Base-by-base conservation (phyloP, 164 flowering plant species). In the Vitis labrusca region DNA sequence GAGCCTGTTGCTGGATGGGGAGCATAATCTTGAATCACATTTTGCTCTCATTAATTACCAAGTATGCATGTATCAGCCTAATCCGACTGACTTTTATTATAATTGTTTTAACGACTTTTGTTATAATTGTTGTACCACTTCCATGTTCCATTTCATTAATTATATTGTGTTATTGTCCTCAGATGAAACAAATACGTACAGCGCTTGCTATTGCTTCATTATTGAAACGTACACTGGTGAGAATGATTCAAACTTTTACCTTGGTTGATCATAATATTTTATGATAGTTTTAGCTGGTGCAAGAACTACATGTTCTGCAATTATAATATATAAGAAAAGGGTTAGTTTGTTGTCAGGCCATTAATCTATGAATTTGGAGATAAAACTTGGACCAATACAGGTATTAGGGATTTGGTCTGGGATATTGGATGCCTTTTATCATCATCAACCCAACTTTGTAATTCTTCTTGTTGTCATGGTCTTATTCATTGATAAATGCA, bases 191-290 rank as follows among this genome's bases (percentile, higher is more conserved):
- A 80, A 93, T 96, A 77, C 84, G 98, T 78, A 82, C 86, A 37
- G 99, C 99, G 4, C 93, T 96, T 56, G 98, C 98, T 53, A 80
- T 96, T 72, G 91, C 98, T 69, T 89, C 90, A 23, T 59, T 96
- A 76, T 71, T 96, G 81, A 88, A 87, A 49, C 94, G 97, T 71
- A 91, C 94, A 32, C 74, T 96, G 97, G 99, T 96, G 77, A 87
- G 92, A 44, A 49, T 37, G 63, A 3, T 59, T 60, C 10, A 23
- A 69, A 47, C 14, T 12, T 14, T 65, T 27, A 7, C 44, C 44
- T 37, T 37, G 7, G 44, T 37, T 37, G 7, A 37, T 37, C 44
- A 37, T 37, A 37, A 37, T 57, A 57, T 12, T 12, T 9, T 48
- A 29, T 47, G 16, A 49, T 58, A 29, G 48, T 52, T 27, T 65